Conservation (phyloP, 768 basidiomycete species). For the Phaeotremella fagi region DNA sequence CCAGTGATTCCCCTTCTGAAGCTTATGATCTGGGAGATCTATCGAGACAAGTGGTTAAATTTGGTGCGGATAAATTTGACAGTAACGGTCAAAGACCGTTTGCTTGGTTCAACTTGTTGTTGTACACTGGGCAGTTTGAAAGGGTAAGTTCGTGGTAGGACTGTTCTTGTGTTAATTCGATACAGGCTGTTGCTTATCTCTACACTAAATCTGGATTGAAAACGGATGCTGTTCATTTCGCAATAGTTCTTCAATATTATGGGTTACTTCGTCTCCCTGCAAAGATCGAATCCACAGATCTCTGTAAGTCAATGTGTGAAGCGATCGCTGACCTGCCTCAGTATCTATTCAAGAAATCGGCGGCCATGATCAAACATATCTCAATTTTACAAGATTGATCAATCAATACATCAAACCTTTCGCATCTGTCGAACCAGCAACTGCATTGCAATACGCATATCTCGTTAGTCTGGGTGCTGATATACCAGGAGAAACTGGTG, state of each 20-base stretch:
- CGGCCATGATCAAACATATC: conserved; percentile 26
- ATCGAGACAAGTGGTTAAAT: conserved; percentile 45
- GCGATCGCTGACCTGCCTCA: conserved; percentile 1
- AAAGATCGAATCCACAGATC: conserved; percentile 72
- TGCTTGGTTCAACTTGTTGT: conserved; percentile 58
- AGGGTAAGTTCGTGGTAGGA: conserved; percentile 55
- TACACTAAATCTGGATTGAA: conserved; percentile 83
- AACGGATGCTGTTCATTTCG: conserved; percentile 89
- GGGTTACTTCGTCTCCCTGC: conserved; percentile 81
- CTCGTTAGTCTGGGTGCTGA: conserved; percentile 74
- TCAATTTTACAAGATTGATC: conserved; percentile 76
- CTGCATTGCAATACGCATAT: conserved; percentile 91
- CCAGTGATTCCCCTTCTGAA: conserved; percentile 65
- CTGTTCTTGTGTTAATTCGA: background rate
- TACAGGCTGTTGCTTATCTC: conserved; percentile 79
- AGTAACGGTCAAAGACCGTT: conserved; percentile 57
- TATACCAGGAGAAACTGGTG: conserved; percentile 64
- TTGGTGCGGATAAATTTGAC: conserved; percentile 51
- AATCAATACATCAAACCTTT: conserved; percentile 93
- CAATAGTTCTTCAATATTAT: conserved; percentile 86
- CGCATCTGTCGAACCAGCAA: conserved; percentile 84
- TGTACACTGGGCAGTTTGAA: conserved; percentile 93
- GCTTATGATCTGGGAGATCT: conserved; percentile 53
- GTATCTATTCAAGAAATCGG: conserved; percentile 13
- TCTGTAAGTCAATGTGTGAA: conserved; percentile 36